These are phyloP conservation scores for Fusarium avenaceum DNA, from an alignment of 2,329 filamentous ascomycete species.

Conservation along the genomic window DNA sequence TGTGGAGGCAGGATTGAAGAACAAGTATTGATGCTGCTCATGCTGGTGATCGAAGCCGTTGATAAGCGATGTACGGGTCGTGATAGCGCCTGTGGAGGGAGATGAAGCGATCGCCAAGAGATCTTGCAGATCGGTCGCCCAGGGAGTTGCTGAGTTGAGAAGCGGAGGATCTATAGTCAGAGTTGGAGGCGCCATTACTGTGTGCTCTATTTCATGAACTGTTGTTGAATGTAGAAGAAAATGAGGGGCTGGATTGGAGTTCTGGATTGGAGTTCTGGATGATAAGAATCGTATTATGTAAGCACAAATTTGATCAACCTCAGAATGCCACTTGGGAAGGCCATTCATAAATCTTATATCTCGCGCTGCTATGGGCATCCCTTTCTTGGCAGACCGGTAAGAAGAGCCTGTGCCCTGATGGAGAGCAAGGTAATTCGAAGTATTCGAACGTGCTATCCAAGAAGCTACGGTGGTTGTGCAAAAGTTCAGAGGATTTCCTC, in stretches of 20 bases:
- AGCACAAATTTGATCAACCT: background rate
- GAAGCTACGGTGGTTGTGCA: too few relatives aligned
- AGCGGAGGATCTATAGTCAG: conserved; percentile 73
- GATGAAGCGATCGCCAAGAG: conserved; percentile 72
- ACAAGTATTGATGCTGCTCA: conserved; percentile 72
- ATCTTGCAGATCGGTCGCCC: conserved; percentile 76
- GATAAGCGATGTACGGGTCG: conserved; percentile 77
- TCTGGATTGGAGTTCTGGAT: background rate
- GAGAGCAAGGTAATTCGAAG: too few relatives aligned
- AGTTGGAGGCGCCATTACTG: conserved; percentile 39
- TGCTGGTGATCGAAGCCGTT: conserved; percentile 74
- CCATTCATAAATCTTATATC: too few relatives aligned
- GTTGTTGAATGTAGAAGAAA: background rate
- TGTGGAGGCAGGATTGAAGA: conserved; percentile 66
- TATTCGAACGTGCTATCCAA: too few relatives aligned
- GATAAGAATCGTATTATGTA: conserved; percentile 28
- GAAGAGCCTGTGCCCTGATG: too few relatives aligned
- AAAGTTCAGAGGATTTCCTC: too few relatives aligned
- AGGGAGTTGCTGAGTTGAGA: conserved; percentile 81
- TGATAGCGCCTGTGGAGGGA: conserved; percentile 77
- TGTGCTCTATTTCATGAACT: accelerated
- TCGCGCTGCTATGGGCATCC: too few relatives aligned
- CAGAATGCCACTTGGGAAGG: too few relatives aligned
- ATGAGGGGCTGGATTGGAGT: conserved; percentile 17
- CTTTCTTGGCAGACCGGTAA: too few relatives aligned